phyloP scores from a whole-genome alignment of 768 basidiomycete species.

The Myochromella boudieri region DNA sequence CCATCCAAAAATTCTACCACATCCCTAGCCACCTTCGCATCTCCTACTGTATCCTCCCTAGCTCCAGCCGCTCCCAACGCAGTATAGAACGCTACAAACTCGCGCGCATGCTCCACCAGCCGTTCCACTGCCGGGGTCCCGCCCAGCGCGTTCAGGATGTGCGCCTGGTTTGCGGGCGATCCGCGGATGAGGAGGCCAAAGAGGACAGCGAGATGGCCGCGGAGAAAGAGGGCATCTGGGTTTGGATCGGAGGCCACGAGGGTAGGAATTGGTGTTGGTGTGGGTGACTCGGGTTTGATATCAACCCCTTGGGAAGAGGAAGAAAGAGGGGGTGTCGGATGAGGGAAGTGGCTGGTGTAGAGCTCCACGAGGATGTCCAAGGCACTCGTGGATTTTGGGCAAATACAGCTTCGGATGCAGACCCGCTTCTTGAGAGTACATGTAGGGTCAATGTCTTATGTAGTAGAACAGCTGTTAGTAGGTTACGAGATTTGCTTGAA shows the following conservation, averaged over 20 bases:
- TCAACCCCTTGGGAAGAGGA: background rate
- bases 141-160: conserved; percentile 31
- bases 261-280: conserved; percentile 4
- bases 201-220: conserved; percentile 74
- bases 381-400: conserved; percentile 39
- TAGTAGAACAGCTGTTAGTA: background rate
- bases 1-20: conserved; percentile 56
- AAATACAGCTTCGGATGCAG: conserved; percentile 57
- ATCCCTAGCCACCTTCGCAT: conserved; percentile 42
- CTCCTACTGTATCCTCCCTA: conserved; percentile 24
- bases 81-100: conserved; percentile 49
- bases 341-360: conserved; percentile 39
- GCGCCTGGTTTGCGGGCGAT: conserved; percentile 32
- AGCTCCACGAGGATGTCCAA: conserved; percentile 51
- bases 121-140: conserved; percentile 26
- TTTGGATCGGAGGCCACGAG: conserved; percentile 3
- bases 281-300: conserved; percentile 24
- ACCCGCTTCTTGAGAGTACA: conserved; percentile 47
- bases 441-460: conserved; percentile 46
- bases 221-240: conserved; percentile 52
- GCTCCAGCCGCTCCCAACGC: conserved; percentile 21
- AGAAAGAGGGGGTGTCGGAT: background rate
- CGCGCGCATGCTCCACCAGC: conserved; percentile 43
- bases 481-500: background rate
- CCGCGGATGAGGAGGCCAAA: conserved; percentile 56